Evolutionary conservation across 2,329 filamentous ascomycete genomes (phyloP).

Genomic region (Aspergillus chevalieri): DNA sequence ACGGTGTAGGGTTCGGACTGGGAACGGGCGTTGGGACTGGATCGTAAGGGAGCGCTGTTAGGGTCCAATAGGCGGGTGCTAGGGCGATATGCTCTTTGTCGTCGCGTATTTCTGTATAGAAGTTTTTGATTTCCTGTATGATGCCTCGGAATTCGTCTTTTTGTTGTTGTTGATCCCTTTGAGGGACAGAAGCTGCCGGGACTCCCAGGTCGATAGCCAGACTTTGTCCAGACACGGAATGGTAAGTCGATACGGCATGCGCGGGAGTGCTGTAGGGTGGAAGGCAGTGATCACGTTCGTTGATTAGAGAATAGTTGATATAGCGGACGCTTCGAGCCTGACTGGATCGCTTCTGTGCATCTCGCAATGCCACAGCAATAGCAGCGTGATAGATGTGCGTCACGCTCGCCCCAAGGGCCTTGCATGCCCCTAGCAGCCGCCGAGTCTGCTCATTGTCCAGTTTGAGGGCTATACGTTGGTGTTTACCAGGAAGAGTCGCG

Average conservation of each 20-base stretch:
- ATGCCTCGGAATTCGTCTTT: conserved; percentile 7
- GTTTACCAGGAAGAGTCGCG: conserved; percentile 9
- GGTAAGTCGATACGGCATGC: conserved; percentile 17
- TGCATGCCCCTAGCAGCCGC: conserved; percentile 11
- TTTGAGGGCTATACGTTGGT: conserved; percentile 15
- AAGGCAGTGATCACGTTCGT: conserved; percentile 16
- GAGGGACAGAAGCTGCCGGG: background rate
- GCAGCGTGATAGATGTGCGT: conserved; percentile 22
- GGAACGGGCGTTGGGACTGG: conserved; percentile 10
- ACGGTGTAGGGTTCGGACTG: conserved; percentile 11
- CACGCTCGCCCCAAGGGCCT: conserved; percentile 9
- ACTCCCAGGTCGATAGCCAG: conserved; percentile 16
- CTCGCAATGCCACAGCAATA: conserved; percentile 13
- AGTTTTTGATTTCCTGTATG: conserved; percentile 9
- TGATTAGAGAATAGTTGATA: conserved; percentile 18
- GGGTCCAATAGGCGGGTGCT: conserved; percentile 15
- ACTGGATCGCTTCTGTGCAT: conserved; percentile 7
- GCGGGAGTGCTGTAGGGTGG: conserved; percentile 12
- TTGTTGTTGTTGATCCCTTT: background rate
- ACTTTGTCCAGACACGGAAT: conserved; percentile 18
- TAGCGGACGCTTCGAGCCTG: conserved; percentile 15
- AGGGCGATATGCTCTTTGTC: conserved; percentile 15
- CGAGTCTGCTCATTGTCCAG: conserved; percentile 9
- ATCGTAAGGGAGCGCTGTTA: conserved; percentile 14
- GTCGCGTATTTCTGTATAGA: conserved; percentile 13